Base-by-base conservation (phyloP, 2,329 filamentous ascomycete genomes). In the Sarocladium oryzae region DNA sequence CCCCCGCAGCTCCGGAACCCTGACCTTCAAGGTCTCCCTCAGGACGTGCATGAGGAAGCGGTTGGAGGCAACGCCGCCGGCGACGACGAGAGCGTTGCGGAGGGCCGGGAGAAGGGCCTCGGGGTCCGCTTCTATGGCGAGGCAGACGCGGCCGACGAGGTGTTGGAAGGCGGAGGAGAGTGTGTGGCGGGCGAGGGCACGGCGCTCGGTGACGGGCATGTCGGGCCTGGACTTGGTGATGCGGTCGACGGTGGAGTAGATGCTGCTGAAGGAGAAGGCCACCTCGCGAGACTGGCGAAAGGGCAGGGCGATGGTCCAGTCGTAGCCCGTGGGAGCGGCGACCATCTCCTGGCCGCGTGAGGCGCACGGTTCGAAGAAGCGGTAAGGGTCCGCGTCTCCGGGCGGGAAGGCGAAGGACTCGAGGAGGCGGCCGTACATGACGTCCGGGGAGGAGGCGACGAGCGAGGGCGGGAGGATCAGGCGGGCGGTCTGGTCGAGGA, bases 1-100 rank as follows among this genome's bases (percentile, higher is more conserved):
- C 15, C 33, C 37, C 21, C 40, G 65, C 56, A 81, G 59, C 0
- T 63, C 62, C 61, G 82, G 85, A 0, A 88, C 88, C 38, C 86
- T 78, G n/a, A 74, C 78, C 56, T 85, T 77, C 37, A 96, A 65
- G 40, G 74, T 71, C 6, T 64, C 54, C 30, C 73, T 68, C 51
- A 82, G 63, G 38, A 97, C 77, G 59, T 84, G 78, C 65, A 84
- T 79, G 37, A 99, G 73, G 65, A 86, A 96, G 49, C 69, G 68
- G 66, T 96, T 97, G 49, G 88, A 85, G 7, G 92, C 93, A 6
- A 99, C 93, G 21, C 93, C 93, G 26, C 93, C 93, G 35, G 89
- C 87, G 3, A 97, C 77, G 9, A 97, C 89, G 4, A 97, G 71
- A 36, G 64, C 54, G n/a, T 37, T 30, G 15, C 33, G 24, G 11